phyloP scores from a whole-genome alignment of 192 early-diverging fungal species.

The Backusella tuberculispora region DNA sequence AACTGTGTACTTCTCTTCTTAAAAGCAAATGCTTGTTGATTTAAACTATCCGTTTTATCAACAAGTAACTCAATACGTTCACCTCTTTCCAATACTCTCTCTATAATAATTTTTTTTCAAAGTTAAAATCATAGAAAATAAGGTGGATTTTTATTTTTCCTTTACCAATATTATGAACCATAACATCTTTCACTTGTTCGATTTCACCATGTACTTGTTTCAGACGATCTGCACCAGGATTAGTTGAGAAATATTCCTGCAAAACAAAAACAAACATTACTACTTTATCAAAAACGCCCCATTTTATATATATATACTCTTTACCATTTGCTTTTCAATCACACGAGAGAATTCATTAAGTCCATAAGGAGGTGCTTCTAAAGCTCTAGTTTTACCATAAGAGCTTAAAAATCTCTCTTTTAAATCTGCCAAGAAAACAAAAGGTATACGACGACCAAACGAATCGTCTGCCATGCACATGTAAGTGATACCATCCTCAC shows the following conservation, averaged over 20 bases:
- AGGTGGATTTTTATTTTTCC: no score
- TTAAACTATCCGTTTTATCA: slow-evolving; percentile 88
- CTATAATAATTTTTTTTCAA: slow-evolving; percentile 44
- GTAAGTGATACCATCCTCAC: slow-evolving; percentile 77
- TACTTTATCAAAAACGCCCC: background rate
- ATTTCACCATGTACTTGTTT: slow-evolving; percentile 88
- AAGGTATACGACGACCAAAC: slow-evolving; percentile 81
- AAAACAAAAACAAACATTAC: background rate
- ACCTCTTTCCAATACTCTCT: slow-evolving; percentile 85
- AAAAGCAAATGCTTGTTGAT: slow-evolving; percentile 89
- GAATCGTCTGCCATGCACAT: slow-evolving; percentile 83
- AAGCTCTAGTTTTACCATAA: slow-evolving; percentile 58
- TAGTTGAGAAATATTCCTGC: slow-evolving; percentile 74
- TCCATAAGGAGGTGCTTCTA: slow-evolving; percentile 68
- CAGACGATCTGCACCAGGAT: slow-evolving; percentile 73
- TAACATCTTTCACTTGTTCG: slow-evolving; percentile 92
- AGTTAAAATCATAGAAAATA: background rate
- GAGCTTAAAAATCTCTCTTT: slow-evolving; percentile 62
- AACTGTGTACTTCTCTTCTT: slow-evolving; percentile 84
- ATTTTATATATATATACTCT: background rate
- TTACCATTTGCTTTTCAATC: slow-evolving; percentile 84
- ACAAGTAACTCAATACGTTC: slow-evolving; percentile 89
- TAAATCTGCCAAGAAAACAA: slow-evolving; percentile 89
- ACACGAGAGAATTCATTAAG: slow-evolving; percentile 82
- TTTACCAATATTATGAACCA: slow-evolving; percentile 91